Evolutionary conservation across 139 green algal species (phyloP).

Genomic region (Picochlorum sp.): DNA sequence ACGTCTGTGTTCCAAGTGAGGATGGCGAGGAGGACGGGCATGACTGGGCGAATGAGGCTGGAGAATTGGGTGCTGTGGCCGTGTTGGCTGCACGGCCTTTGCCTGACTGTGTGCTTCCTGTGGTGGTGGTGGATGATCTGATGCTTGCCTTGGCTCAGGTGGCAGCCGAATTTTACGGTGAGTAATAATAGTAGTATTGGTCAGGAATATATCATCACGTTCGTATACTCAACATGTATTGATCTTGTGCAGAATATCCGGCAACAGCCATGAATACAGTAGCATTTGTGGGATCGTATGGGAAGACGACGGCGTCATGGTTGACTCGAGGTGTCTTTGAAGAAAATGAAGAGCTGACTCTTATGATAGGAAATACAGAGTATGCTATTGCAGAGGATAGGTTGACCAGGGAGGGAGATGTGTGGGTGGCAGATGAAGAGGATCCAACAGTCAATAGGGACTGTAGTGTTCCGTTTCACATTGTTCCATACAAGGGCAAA

Average conservation of each 20-base stretch:
- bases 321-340: conserved; percentile 83
- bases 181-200: neutral
- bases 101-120: conserved; percentile 13
- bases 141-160: conserved; percentile 8
- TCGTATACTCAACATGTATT: neutral
- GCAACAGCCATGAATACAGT: conserved; percentile 42
- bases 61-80: conserved; percentile 15
- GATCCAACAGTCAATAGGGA: conserved; percentile 41
- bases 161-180: conserved; percentile 31
- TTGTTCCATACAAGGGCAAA: conserved; percentile 67
- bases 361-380: conserved; percentile 55
- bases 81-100: conserved; percentile 16
- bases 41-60: conserved; percentile 23
- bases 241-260: conserved; percentile 22
- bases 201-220: neutral
- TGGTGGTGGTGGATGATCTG: conserved; percentile 31
- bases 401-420: conserved; percentile 55
- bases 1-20: conserved; percentile 25
- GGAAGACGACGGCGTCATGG: conserved; percentile 94
- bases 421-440: conserved; percentile 56
- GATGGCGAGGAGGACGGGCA: conserved; percentile 16
- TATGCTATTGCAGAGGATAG: conserved; percentile 57
- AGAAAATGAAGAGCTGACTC: conserved; percentile 33
- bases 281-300: conserved; percentile 68
- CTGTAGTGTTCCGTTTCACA: conserved; percentile 58